Evolutionary conservation across 345 rosid species (phyloP).

Genomic region (Salix arbutifolia): DNA sequence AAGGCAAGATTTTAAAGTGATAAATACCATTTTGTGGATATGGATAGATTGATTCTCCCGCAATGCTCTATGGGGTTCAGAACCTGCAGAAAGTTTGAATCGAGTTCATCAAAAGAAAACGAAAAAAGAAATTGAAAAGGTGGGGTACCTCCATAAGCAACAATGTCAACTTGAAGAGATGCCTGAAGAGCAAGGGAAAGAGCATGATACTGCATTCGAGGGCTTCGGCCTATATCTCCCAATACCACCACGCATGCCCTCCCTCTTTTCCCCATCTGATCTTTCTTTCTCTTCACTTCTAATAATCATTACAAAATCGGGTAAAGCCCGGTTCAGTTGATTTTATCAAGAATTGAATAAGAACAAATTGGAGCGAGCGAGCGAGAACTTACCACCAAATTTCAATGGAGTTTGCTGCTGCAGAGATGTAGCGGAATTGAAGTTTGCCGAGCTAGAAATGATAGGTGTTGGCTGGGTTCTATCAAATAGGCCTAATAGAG

Average conservation of each 20-base stretch:
- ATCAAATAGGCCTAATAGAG: too few relatives aligned
- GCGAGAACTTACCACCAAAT: too few relatives aligned
- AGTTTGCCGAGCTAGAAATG: too few relatives aligned
- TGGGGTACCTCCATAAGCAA: constrained; percentile 84
- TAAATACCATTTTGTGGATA: constrained; percentile 71
- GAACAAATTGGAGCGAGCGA: too few relatives aligned
- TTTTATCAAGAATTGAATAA: too few relatives aligned
- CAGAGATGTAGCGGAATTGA: too few relatives aligned
- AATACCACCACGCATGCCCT: constrained; percentile 91
- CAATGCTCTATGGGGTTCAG: constrained; percentile 71
- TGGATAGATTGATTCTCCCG: constrained; percentile 66
- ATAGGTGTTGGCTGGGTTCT: too few relatives aligned
- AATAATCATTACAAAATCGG: too few relatives aligned
- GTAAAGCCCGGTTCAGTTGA: too few relatives aligned
- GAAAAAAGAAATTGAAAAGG: background rate
- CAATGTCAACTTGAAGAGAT: constrained; percentile 64
- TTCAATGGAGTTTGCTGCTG: too few relatives aligned
- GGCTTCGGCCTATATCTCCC: constrained; percentile 96
- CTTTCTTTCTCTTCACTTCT: background rate
- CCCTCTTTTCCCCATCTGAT: constrained; percentile 50
- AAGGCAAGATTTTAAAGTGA: constrained; percentile 6
- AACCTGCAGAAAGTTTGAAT: constrained; percentile 39
- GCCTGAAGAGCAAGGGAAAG: constrained; percentile 96
- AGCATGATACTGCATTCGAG: constrained; percentile 97
- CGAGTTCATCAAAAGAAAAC: too few relatives aligned